phyloP scores from a whole-genome alignment of 2,329 filamentous ascomycete species.

The Dryadomyces quercivorus region DNA sequence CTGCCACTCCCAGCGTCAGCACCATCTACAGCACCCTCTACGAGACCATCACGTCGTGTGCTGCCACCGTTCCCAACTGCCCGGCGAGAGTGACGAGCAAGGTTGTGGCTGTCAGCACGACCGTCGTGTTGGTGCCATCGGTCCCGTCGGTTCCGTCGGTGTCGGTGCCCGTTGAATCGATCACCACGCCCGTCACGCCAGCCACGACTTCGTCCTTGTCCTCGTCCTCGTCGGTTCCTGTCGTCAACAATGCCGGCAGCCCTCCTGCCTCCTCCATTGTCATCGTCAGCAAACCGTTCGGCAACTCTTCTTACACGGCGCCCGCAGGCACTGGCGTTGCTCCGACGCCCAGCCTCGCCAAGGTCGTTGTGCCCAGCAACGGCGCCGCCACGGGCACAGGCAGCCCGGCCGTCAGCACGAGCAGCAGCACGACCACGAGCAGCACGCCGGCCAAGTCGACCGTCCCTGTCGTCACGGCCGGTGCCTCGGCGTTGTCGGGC shows the following conservation, averaged over 20 bases:
- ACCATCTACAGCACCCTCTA: conserved; percentile 29
- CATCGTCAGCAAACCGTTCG: not conserved
- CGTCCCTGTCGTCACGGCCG: conserved; percentile 7
- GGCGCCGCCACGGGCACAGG: not conserved
- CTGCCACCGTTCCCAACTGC: conserved; percentile 13
- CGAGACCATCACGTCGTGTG: conserved; percentile 19
- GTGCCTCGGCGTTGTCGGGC: conserved; percentile 6
- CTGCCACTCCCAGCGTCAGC: conserved; percentile 9
- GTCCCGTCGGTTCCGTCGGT: conserved; percentile 6
- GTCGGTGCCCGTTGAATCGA: not conserved
- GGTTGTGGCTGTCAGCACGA: conserved; percentile 4
- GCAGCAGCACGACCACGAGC: not conserved
- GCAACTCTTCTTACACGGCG: not conserved
- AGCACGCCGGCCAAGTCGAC: not conserved
- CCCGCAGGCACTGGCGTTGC: not conserved
- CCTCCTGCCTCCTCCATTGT: not conserved
- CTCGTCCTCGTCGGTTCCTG: not conserved
- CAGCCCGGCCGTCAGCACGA: not conserved
- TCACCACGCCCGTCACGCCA: not conserved
- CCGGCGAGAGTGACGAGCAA: conserved; percentile 10
- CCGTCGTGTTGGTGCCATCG: not conserved
- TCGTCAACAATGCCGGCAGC: not conserved
- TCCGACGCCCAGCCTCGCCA: not conserved
- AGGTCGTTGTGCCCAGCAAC: not conserved
- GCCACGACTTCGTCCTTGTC: too few species aligned